Percentiles rank a stretch among this genome's conserved stretches.
Conservation (phyloP, 306 rosid species). For the Cercis canadensis region DNA sequence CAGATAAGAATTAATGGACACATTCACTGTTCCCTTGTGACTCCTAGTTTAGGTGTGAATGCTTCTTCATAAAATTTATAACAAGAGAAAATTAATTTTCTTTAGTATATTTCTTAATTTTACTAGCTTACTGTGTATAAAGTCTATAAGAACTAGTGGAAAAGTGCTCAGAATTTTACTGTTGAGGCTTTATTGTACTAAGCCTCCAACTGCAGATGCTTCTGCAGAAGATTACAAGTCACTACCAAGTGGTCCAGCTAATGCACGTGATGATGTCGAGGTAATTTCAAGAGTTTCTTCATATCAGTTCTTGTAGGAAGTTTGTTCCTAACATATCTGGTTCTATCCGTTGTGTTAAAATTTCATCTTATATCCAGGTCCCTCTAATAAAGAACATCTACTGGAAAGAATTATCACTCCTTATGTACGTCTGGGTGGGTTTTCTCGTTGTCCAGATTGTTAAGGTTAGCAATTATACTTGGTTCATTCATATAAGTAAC, state of each 20-base stretch:
- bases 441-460: slow-evolving; percentile 76
- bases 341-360: slow-evolving; percentile 6
- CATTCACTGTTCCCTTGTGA: no score
- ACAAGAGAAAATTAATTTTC: no score
- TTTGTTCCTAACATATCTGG: slow-evolving; percentile 17
- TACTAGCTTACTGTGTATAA: neutral
- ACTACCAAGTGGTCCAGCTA: slow-evolving; percentile 64
- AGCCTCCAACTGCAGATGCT: slow-evolving; percentile 47
- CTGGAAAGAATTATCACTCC: slow-evolving; percentile 73
- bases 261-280: slow-evolving; percentile 55
- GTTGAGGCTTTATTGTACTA: neutral
- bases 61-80: no score
- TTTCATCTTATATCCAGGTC: slow-evolving; percentile 47
- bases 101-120: no score
- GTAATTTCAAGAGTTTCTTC: slow-evolving; percentile 47
- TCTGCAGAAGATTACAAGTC: slow-evolving; percentile 64
- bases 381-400: slow-evolving; percentile 53
- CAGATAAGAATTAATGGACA: neutral
- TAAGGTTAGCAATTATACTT: slow-evolving; percentile 55
- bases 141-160: neutral
- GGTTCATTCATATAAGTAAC: neutral
- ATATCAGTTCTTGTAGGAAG: neutral
- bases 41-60: no score
- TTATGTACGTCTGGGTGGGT: slow-evolving; percentile 79
- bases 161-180: neutral